These are phyloP conservation scores for Botryotinia calthae DNA, from an alignment of 2,329 filamentous ascomycete genomes.

Conservation along the genomic window DNA sequence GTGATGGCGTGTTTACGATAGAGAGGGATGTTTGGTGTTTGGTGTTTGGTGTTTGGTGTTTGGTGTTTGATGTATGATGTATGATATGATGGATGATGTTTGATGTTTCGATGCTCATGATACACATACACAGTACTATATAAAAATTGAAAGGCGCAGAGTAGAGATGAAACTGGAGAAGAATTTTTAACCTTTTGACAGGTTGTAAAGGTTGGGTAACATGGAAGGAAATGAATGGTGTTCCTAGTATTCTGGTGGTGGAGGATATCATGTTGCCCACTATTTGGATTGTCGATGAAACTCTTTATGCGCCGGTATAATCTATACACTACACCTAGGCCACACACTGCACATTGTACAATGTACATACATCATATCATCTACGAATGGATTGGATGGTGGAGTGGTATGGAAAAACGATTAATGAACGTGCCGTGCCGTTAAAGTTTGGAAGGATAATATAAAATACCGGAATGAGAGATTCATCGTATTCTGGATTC, in stretches of 20 bases:
- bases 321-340: not conserved
- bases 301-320: slow-evolving; percentile 13
- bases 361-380: not conserved
- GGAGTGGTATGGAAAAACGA: not conserved
- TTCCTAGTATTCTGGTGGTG: not conserved
- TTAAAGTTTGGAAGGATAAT: not conserved
- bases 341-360: not conserved
- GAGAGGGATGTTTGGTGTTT: not conserved
- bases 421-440: not conserved
- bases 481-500: not conserved
- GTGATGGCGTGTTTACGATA: slow-evolving; percentile 14
- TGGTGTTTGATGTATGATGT: not conserved
- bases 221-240: not conserved
- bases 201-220: not conserved
- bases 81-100: not conserved
- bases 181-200: not conserved
- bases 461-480: not conserved
- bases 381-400: not conserved
- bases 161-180: not conserved
- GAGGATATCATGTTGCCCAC: slow-evolving; percentile 2
- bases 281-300: slow-evolving; percentile 11
- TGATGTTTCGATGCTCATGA: not conserved
- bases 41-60: no score
- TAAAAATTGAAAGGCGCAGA: not conserved
- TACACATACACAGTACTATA: not conserved